Evolutionary conservation across 805 yeast species (phyloP), one percentile per base, ranked within the genome.

Genomic region (Peterozyma toletana): DNA sequence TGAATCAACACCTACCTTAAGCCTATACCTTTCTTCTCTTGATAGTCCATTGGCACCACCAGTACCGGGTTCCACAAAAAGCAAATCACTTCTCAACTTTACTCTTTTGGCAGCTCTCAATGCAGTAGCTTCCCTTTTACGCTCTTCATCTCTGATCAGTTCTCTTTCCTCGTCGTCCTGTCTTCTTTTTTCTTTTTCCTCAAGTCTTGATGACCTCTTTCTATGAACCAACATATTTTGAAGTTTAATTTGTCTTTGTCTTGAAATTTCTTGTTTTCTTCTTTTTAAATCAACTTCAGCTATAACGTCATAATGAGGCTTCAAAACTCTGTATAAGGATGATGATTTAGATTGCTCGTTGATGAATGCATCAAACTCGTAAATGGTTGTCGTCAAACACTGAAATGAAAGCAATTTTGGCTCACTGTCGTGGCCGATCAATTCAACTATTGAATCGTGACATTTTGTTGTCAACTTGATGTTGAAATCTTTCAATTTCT

Each of bases 191-290:
- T 76, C 80, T 53, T 77, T 79, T 15, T 83, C 84, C 51, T 82
- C 86, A 37, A 86, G 60, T 60, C 93, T 71, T 1, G 88, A 77
- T 0, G 91, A 84, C 50, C 87, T 70, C 53, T 86, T 85, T 53
- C 93, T 71, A 45, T 84, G 76, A 3, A 80, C 80, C 54, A 86
- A 61, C 43, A 86, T 58, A 17, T 73, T 74, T 39, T 75, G 77
- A 71, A 85, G 69, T 50, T 83, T 80, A 38, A 75, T 71, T 44
- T 81, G 86, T 56, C 77, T 80, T 51, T 71, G 75, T 52, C 84
- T 66, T 49, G 75, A 76, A 29, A 73, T 56, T 14, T 78, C 64
- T 46, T 70, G 71, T 52, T 70, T 75, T 49, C 86, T 64, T 51
- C 77, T 77, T 46, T 68, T 71, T 35, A 76, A 50, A 53, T 81